phyloP scores from a whole-genome alignment of 768 basidiomycete genomes.

The Rossbeevera mucosa region DNA sequence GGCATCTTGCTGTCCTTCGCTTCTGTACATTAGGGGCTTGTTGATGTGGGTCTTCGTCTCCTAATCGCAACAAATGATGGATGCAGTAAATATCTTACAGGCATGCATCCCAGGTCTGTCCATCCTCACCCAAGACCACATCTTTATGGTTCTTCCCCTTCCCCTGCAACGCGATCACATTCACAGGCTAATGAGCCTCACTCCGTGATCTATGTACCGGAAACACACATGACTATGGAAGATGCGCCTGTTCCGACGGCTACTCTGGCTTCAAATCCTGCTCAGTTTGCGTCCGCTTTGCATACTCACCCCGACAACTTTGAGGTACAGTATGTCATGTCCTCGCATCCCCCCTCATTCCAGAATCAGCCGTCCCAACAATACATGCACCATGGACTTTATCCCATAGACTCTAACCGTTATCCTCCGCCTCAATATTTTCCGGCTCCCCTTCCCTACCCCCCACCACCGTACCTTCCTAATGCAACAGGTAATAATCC shows the following conservation, averaged over 20 bases:
- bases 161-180: not conserved
- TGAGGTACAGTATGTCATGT: slow-evolving; percentile 45
- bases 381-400: slow-evolving; percentile 35
- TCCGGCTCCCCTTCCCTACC: slow-evolving; percentile 38
- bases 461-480: slow-evolving; percentile 37
- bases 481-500: slow-evolving; percentile 33
- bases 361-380: slow-evolving; percentile 29
- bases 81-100: not conserved
- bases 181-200: slow-evolving; percentile 5
- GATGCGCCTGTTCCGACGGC: slow-evolving; percentile 1
- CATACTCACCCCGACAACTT: slow-evolving; percentile 36
- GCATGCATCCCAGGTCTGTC: not conserved
- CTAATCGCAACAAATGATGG: slow-evolving; percentile 4
- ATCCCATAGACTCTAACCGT: slow-evolving; percentile 34
- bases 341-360: slow-evolving; percentile 34
- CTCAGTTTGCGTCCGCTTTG: slow-evolving; percentile 22
- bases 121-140: not conserved
- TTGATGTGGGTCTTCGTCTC: not conserved
- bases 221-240: not conserved
- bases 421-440: slow-evolving; percentile 39
- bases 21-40: not conserved
- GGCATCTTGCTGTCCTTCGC: not conserved
- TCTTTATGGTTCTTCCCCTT: not conserved
- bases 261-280: slow-evolving; percentile 22
- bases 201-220: not conserved